Evolutionary conservation across 1,284 basidiomycete genomes (phyloP).

Genomic region (Amylostereum areolatum): DNA sequence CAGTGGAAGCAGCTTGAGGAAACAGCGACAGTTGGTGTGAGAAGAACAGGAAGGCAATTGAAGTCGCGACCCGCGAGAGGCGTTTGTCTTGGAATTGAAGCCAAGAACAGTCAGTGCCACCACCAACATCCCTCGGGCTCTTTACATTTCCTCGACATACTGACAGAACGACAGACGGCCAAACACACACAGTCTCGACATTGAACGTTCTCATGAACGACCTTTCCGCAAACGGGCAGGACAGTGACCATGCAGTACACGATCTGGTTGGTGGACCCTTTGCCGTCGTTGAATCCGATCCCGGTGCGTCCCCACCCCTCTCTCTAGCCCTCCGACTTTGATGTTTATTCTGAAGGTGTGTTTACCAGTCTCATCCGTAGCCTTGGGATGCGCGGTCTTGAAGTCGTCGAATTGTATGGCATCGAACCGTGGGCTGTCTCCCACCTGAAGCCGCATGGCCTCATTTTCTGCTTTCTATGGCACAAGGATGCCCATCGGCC

Average conservation of each 20-base stretch:
- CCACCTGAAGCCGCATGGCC: constrained; percentile 43
- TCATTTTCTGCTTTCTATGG: constrained; percentile 59
- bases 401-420: constrained; percentile 53
- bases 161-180: no score
- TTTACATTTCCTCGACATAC: no score
- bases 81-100: no score
- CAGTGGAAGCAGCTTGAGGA: no score
- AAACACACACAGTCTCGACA: no score
- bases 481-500: constrained; percentile 38
- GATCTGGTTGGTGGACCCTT: constrained; percentile 54
- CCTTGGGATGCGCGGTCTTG: constrained; percentile 44
- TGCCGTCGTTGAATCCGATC: constrained; percentile 59
- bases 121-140: no score
- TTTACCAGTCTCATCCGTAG: constrained; percentile 50
- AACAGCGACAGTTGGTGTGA: no score
- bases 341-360: constrained; percentile 31
- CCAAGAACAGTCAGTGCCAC: no score
- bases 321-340: not conserved
- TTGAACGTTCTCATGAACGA: no score
- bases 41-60: no score
- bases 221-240: not conserved
- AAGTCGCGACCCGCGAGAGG: no score
- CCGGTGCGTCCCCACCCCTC: constrained; percentile 28
- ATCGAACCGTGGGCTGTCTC: constrained; percentile 57
- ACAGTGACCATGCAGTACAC: not conserved